Conservation (phyloP, 306 rosid species). For the Dalbergia oliveri region DNA sequence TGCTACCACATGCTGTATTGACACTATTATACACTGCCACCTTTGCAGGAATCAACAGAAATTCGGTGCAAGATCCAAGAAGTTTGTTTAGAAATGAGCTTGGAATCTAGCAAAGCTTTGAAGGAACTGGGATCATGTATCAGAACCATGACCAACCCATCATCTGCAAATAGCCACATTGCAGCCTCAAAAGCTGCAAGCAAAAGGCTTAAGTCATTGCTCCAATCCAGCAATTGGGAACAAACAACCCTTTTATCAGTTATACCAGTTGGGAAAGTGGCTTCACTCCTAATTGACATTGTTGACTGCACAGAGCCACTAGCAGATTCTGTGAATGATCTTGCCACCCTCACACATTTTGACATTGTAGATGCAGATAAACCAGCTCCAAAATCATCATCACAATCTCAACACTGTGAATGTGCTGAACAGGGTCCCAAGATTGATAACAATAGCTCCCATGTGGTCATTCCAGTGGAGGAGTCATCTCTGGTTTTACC, state of each 20-base stretch:
- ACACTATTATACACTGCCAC: background rate
- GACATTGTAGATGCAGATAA: slow-evolving; percentile 37
- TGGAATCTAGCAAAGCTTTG: slow-evolving; percentile 53
- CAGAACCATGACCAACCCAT: slow-evolving; percentile 43
- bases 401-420: slow-evolving; percentile 40
- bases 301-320: slow-evolving; percentile 64
- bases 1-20: background rate
- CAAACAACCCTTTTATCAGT: slow-evolving; percentile 37
- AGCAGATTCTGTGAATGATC: slow-evolving; percentile 67
- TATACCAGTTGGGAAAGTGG: slow-evolving; percentile 65
- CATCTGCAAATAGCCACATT: slow-evolving; percentile 40
- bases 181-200: slow-evolving; percentile 45
- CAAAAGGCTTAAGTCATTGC: slow-evolving; percentile 50
- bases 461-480: slow-evolving; percentile 56
- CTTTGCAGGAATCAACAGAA: slow-evolving; percentile 41
- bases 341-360: slow-evolving; percentile 65
- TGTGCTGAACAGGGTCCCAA: slow-evolving; percentile 43
- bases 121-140: slow-evolving; percentile 53
- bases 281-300: slow-evolving; percentile 70
- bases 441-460: slow-evolving; percentile 30
- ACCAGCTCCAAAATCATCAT: slow-evolving; percentile 16
- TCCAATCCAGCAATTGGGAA: slow-evolving; percentile 37
- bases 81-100: slow-evolving; percentile 49
- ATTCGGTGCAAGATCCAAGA: slow-evolving; percentile 47
- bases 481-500: slow-evolving; percentile 39